Evolutionary conservation across 805 yeast species (phyloP).

Genomic region (Wickerhamomyces rabaulensis): DNA sequence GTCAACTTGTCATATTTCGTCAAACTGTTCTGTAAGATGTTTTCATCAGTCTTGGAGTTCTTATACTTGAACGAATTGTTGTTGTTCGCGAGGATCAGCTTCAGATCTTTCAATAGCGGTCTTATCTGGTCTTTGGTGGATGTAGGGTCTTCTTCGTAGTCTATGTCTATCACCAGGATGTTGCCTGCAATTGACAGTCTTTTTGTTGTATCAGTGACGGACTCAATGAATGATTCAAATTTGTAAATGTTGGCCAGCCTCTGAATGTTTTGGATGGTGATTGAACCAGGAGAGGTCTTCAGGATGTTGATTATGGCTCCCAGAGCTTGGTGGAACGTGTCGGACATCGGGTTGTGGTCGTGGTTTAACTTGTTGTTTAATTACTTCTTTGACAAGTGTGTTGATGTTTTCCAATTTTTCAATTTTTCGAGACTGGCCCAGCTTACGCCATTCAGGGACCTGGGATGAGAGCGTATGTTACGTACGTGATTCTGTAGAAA

Average conservation of each 20-base stretch:
- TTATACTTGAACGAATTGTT: slow-evolving; percentile 17
- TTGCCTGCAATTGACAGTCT: slow-evolving; percentile 24
- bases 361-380: too few relatives aligned
- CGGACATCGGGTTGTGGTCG: slow-evolving; percentile 15
- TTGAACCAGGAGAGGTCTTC: slow-evolving; percentile 17
- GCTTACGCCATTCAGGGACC: too few relatives aligned
- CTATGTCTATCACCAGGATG: slow-evolving; percentile 24
- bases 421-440: not conserved
- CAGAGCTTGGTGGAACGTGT: slow-evolving; percentile 18
- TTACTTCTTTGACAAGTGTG: too few relatives aligned
- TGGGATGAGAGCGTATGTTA: too few relatives aligned
- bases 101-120: slow-evolving; percentile 13
- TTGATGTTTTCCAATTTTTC: not conserved
- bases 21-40: slow-evolving; percentile 14
- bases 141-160: slow-evolving; percentile 11
- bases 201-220: slow-evolving; percentile 9
- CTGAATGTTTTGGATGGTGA: slow-evolving; percentile 21
- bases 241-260: slow-evolving; percentile 23
- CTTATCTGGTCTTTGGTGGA: slow-evolving; percentile 10
- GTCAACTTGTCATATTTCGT: slow-evolving; percentile 10
- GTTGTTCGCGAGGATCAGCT: slow-evolving; percentile 22
- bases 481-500: too few relatives aligned
- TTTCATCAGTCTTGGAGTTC: slow-evolving; percentile 10
- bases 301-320: slow-evolving; percentile 15
- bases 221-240: slow-evolving; percentile 23